Base-by-base conservation (phyloP, 2,329 filamentous ascomycete species). In the Clonostachys solani region DNA sequence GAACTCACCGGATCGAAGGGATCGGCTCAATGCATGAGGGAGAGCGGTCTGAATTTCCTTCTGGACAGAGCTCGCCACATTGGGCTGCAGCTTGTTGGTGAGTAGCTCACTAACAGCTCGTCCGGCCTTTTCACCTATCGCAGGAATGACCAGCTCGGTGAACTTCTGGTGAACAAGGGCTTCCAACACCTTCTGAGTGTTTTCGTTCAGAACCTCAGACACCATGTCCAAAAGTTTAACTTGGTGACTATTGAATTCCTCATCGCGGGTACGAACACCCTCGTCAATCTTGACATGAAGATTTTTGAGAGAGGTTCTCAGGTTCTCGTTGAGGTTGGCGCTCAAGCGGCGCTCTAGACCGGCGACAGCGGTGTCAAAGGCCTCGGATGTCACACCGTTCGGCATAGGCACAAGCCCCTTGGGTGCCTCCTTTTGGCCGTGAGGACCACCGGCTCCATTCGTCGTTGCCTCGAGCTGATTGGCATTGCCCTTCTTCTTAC, bases 81-180 rank as follows among this genome's bases (percentile, higher is more conserved):
- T 78, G 43, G 81, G 76, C 53, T 81, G 79, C 47, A 96, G 69
- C 50, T 83, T 82, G 52, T 80, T 76, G 47, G 81, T 78, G 19
- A 97, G 74, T 60, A 89, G 83, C 51, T 87, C 84, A 47, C 86
- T 80, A 29, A 96, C 75, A 5, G 85, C 78, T 51, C 82, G 80
- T 41, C 81, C 76, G 13, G 88, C 83, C 40, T 84, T 75, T 45
- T 84, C 78, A 38, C 83, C 79, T 48, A 97, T 72, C 33, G 84
- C 75, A 12, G 94, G 92, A 45, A 96, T 73, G 41, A 96, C 81
- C 13, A 83, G 77, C 47, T 83, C 77, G 51, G 89, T 80, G 54
- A 96, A 89, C 63, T 87, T 87, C 43, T 83, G 78, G 42, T 82
- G 80, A 44, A 96, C 84, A 55, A 95, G 88, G 50, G 83, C 84